These are phyloP conservation scores for Conticribra guillardii DNA, from an alignment of 108 stramenopile species.

Conservation along the genomic window DNA sequence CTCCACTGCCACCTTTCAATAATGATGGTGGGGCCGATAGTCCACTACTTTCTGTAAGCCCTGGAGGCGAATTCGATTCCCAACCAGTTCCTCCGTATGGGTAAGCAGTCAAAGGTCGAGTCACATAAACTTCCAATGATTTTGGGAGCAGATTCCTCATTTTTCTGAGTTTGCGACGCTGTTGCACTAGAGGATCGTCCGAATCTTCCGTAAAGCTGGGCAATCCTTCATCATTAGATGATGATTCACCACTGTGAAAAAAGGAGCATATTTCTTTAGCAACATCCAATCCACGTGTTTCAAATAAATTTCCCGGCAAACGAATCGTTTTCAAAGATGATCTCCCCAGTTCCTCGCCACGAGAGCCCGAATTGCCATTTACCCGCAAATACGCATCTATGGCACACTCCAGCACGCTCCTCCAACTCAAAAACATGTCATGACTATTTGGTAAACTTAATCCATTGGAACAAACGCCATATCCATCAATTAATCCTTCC, in stretches of 20 bases:
- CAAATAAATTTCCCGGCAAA: slow-evolving; percentile 78
- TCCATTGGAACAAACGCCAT: slow-evolving; percentile 83
- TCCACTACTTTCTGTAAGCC: slow-evolving; percentile 51
- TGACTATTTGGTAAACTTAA: slow-evolving; percentile 66
- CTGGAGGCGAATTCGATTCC: slow-evolving; percentile 51
- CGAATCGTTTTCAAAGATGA: slow-evolving; percentile 68
- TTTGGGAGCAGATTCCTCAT: slow-evolving; percentile 15
- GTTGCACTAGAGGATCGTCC: slow-evolving; percentile 13
- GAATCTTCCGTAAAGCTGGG: slow-evolving; percentile 7
- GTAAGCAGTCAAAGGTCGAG: slow-evolving; percentile 83
- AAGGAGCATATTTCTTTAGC: slow-evolving; percentile 58
- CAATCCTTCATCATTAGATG: slow-evolving; percentile 18
- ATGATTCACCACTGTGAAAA: slow-evolving; percentile 8
- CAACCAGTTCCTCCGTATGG: slow-evolving; percentile 67
- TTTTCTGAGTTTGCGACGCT: slow-evolving; percentile 20
- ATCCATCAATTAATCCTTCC: slow-evolving; percentile 50
- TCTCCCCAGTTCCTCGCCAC: slow-evolving; percentile 3
- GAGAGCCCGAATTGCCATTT: slow-evolving; percentile 5
- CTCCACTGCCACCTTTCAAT: background rate
- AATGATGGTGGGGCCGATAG: slow-evolving; percentile 15
- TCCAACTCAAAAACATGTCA: slow-evolving; percentile 68
- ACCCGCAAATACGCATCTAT: slow-evolving; percentile 48
- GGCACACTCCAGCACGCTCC: slow-evolving; percentile 49
- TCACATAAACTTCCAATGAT: slow-evolving; percentile 55
- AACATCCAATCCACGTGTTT: slow-evolving; percentile 69